These are phyloP conservation scores for Dioscorea cayenensis DNA, from an alignment of 116 monocot genomes.

Conservation along the genomic window DNA sequence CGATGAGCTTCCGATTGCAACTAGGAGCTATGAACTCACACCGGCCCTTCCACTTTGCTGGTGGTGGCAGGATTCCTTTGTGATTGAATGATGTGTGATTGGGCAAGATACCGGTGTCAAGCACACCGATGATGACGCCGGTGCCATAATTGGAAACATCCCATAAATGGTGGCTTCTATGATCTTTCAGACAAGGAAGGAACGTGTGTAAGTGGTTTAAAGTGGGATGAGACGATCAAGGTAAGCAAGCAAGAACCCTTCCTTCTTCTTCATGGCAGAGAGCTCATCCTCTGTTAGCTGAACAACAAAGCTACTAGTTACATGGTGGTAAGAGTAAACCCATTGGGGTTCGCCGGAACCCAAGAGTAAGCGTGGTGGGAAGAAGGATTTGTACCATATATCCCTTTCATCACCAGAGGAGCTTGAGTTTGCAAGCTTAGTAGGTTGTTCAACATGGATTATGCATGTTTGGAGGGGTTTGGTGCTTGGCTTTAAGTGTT, in stretches of 20 bases:
- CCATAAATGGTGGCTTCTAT: neutral
- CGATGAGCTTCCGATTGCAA: constrained; percentile 41
- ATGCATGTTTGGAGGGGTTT: no score
- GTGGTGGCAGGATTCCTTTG: constrained; percentile 8
- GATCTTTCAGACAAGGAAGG: constrained; percentile 5
- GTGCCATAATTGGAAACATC: constrained; percentile 7
- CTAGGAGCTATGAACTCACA: constrained; percentile 4
- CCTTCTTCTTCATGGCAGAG: neutral
- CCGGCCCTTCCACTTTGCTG: constrained; percentile 26
- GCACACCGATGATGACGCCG: constrained; percentile 19
- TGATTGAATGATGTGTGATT: constrained; percentile 25
- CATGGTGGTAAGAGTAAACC: constrained; percentile 3
- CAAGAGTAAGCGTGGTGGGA: no score
- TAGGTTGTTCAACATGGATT: no score
- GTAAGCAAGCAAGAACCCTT: constrained; percentile 6
- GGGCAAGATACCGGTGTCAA: constrained; percentile 26
- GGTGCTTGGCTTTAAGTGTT: no score
- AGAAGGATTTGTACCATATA: no score
- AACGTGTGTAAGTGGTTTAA: constrained; percentile 8
- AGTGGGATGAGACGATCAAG: neutral
- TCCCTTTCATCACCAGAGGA: no score
- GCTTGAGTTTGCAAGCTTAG: no score
- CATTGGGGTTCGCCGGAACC: no score
- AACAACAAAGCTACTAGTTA: constrained; percentile 9
- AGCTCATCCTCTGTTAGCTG: constrained; percentile 5